Base-by-base conservation (phyloP, 1,139 yeast genomes). In the Geotrichum klebahnii region DNA sequence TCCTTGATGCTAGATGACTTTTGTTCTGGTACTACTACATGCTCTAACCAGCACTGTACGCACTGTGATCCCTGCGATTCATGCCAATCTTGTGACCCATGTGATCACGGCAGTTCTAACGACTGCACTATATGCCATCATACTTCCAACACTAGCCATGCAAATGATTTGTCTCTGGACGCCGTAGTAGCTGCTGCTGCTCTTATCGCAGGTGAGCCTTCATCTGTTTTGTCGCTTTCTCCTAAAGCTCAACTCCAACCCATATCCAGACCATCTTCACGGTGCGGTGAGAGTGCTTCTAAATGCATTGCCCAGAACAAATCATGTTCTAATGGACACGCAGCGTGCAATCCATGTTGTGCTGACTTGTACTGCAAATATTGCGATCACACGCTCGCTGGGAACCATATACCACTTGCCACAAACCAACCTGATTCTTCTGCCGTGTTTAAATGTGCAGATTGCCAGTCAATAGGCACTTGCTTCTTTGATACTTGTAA, bases 131-230 rank as follows among this genome's bases (percentile, higher is more conserved):
- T 40, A 5, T 40, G 44, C 31, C 28, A 40, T 10, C 35, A 16
- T 5, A 24, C 5, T 22, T 8, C 12, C 4, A 22, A 22, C 35
- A 3, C 28, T 10, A 19, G 4, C 24, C 16, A n/a, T 14, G 5
- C 19, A 6, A 17, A 19, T 22, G 47, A 44, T 22, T 26, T 19
- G 22, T 37, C 47, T n/a, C 20, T 35, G 3, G 41, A 31, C 23
- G 20, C 29, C 8, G 41, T 44, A 12, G 41, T 41, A 3, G 41
- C 47, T 20, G 41, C 47, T n/a, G 41, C 47, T 3, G 33, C 20
- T 8, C 20, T 35, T 17, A 28, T 35, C 19, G 14, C 47, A 0
- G 29, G 29, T 17, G 46, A 43, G 22, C 16, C 38, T 22, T 20
- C 19, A 24, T n/a, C 5, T 19, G 19, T 12, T n/a, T n/a, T n/a